phyloP scores from a whole-genome alignment of 805 yeast species.

The Cyberlindnera misumaiensis region DNA sequence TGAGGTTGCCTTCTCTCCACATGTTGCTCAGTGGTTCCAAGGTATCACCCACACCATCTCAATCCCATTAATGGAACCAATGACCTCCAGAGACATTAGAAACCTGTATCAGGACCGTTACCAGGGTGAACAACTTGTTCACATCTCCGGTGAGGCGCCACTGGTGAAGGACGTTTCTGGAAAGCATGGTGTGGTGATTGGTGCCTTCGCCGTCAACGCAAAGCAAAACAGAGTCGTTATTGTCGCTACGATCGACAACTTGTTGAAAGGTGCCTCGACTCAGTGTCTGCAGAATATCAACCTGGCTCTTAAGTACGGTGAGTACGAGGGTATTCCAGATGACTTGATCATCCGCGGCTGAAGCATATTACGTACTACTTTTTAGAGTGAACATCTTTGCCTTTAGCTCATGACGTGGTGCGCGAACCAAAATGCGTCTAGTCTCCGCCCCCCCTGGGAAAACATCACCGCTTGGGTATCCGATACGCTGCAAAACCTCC shows the following conservation, averaged over 20 bases:
- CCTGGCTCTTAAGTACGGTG: conserved; percentile 82
- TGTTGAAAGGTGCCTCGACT: conserved; percentile 97
- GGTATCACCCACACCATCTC: conserved; percentile 92
- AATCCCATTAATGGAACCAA: conserved; percentile 68
- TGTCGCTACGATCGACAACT: conserved; percentile 92
- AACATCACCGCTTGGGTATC: too few species aligned
- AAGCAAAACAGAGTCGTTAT: conserved; percentile 86
- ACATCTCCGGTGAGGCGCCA: conserved; percentile 88
- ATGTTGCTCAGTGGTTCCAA: conserved; percentile 99
- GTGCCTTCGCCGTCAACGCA: conserved; percentile 92
- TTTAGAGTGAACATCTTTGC: too few species aligned
- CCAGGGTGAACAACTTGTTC: conserved; percentile 77
- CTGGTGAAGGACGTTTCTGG: conserved; percentile 86
- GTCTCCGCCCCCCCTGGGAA: too few species aligned
- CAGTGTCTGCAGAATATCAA: conserved; percentile 97
- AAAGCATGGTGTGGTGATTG: conserved; percentile 90
- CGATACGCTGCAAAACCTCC: too few species aligned
- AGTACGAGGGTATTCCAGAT: conserved; percentile 90
- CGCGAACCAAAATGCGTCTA: too few species aligned
- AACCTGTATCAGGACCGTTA: conserved; percentile 83
- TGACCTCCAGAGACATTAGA: conserved; percentile 78
- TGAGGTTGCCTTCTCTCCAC: conserved; percentile 88
- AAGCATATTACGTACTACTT: too few species aligned
- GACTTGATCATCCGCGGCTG: conserved; percentile 37
- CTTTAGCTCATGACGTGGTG: too few species aligned